Evolutionary conservation across 2,329 filamentous ascomycete species (phyloP).

Genomic region (Orbilia ellipsospora): DNA sequence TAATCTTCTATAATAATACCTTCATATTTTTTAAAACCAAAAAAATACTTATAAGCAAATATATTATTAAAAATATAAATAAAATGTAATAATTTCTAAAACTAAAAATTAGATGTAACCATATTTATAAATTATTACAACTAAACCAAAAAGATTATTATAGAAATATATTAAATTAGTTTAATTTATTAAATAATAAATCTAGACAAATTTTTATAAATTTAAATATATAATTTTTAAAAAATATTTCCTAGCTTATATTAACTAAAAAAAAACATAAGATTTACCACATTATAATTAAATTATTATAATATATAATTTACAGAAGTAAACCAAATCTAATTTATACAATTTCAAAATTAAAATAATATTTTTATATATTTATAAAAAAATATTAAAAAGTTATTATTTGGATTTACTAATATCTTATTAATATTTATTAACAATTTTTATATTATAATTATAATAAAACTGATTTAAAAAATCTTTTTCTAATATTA

Average conservation of each 20-base stretch:
- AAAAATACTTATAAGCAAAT: neutral
- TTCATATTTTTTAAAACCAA: neutral
- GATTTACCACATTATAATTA: too few relatives aligned
- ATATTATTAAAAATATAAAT: neutral
- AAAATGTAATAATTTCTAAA: too few relatives aligned
- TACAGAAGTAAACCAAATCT: too few relatives aligned
- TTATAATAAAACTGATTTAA: neutral
- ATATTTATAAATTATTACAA: too few relatives aligned
- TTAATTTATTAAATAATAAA: too few relatives aligned
- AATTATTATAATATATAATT: too few relatives aligned
- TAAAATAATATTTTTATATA: neutral
- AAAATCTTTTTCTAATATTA: neutral
- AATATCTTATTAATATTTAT: too few relatives aligned
- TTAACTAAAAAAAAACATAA: neutral
- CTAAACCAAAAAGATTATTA: too few relatives aligned
- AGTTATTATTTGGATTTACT: neutral
- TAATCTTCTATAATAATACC: neutral
- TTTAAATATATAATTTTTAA: neutral
- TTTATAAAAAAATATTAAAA: neutral
- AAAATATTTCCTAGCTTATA: neutral
- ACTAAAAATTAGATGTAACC: too few relatives aligned
- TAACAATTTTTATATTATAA: too few relatives aligned
- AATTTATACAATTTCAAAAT: neutral
- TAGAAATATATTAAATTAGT: too few relatives aligned
- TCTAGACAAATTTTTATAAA: neutral